phyloP scores from a whole-genome alignment of 108 stramenopile species.

The Cyclotella sp. region DNA sequence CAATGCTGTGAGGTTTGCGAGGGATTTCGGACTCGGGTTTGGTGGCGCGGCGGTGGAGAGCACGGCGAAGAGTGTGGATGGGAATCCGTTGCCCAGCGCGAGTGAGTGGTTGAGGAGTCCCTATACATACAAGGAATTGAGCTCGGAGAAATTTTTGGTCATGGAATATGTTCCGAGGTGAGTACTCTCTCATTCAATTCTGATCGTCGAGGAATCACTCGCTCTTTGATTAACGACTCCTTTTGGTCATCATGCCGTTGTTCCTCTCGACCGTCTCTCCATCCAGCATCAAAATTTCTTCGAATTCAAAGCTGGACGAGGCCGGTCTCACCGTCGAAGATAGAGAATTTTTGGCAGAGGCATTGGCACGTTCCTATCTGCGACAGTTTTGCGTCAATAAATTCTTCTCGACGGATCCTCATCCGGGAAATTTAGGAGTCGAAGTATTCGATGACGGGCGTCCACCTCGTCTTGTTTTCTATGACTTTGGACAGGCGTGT shows the following conservation, averaged over 20 bases:
- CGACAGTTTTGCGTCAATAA: constrained; percentile 80
- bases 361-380: constrained; percentile 78
- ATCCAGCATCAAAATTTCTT: constrained; percentile 76
- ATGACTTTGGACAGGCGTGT: constrained; percentile 91
- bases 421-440: constrained; percentile 86
- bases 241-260: neutral
- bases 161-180: constrained; percentile 84
- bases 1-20: constrained; percentile 85
- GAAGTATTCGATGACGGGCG: constrained; percentile 59
- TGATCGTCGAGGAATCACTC: neutral
- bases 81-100: constrained; percentile 68
- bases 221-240: neutral
- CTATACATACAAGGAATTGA: constrained; percentile 70
- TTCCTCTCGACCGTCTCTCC: too few relatives aligned
- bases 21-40: constrained; percentile 85
- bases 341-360: constrained; percentile 74
- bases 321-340: constrained; percentile 72
- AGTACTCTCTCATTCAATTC: constrained; percentile 2
- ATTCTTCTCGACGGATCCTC: constrained; percentile 90
- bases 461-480: constrained; percentile 74
- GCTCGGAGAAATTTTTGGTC: constrained; percentile 72
- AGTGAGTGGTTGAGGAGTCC: constrained; percentile 83
- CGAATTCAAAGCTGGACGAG: constrained; percentile 62
- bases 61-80: constrained; percentile 68
- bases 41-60: constrained; percentile 60